Conservation (phyloP, 2,329 filamentous ascomycete genomes). For the Colletotrichum sp. region DNA sequence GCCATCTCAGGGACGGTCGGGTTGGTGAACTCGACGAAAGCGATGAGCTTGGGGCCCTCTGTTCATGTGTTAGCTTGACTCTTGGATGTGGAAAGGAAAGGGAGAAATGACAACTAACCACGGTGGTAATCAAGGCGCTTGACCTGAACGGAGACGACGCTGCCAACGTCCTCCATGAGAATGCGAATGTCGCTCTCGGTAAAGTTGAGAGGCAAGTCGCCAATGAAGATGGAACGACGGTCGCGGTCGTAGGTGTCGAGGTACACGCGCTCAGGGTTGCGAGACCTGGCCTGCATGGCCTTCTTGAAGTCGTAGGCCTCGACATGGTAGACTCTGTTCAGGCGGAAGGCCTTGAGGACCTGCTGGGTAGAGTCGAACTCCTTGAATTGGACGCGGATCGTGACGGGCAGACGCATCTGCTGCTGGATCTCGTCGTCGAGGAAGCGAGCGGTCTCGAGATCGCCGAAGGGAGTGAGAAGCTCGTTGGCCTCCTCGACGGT, state of each 20-base stretch:
- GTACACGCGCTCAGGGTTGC: constrained; percentile 23
- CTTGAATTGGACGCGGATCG: constrained; percentile 53
- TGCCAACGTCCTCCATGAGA: constrained; percentile 42
- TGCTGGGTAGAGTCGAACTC: constrained; percentile 57
- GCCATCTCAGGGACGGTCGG: constrained; percentile 41
- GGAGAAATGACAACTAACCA: neutral
- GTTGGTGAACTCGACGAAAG: constrained; percentile 44
- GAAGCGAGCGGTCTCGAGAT: constrained; percentile 36
- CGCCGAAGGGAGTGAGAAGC: constrained; percentile 49
- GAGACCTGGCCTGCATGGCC: constrained; percentile 12
- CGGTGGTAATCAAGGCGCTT: constrained; percentile 13
- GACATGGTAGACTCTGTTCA: constrained; percentile 34
- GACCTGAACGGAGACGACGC: constrained; percentile 37
- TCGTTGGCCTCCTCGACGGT: constrained; percentile 47
- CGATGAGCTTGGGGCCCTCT: constrained; percentile 29
- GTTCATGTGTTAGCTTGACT: neutral
- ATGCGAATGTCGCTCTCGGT: constrained; percentile 39
- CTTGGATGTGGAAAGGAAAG: neutral
- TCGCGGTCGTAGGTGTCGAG: constrained; percentile 46
- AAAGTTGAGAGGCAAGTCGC: constrained; percentile 44
- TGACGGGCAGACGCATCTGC: constrained; percentile 35
- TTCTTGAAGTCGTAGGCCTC: constrained; percentile 32
- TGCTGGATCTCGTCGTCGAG: constrained; percentile 37
- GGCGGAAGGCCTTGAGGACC: constrained; percentile 46
- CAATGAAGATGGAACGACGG: constrained; percentile 52